Evolutionary conservation across 495 filamentous ascomycete genomes (phyloP).

Genomic region (Apiosordaria backusii): DNA sequence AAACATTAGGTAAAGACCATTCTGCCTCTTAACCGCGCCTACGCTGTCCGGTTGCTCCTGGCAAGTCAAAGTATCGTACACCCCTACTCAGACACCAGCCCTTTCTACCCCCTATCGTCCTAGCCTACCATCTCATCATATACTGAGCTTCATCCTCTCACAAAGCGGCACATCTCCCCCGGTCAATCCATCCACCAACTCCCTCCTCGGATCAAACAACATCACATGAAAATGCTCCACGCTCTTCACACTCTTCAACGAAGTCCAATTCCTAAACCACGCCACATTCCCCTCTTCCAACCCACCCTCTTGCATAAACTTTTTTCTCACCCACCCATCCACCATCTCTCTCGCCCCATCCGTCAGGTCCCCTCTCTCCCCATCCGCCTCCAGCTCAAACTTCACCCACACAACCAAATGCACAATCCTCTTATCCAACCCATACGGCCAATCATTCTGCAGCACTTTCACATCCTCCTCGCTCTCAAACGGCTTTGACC

Average conservation of each 20-base stretch:
- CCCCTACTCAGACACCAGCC: neutral
- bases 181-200: conserved; percentile 68
- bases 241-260: conserved; percentile 74
- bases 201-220: conserved; percentile 68
- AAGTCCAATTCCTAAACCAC: conserved; percentile 90
- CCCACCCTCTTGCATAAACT: conserved; percentile 47
- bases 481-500: conserved; percentile 39
- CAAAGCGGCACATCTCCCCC: conserved; percentile 65
- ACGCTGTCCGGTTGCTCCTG: neutral
- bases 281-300: conserved; percentile 58
- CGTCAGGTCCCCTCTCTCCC: conserved; percentile 64
- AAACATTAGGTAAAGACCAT: neutral
- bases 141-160: conserved; percentile 11
- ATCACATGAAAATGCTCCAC: conserved; percentile 96
- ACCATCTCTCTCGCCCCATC: conserved; percentile 58
- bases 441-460: conserved; percentile 91
- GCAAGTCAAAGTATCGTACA: neutral
- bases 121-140: no score
- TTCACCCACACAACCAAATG: conserved; percentile 93
- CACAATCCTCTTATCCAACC: conserved; percentile 67
- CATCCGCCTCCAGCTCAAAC: conserved; percentile 62
- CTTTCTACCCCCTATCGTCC: neutral
- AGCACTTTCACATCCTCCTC: conserved; percentile 66
- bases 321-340: conserved; percentile 61
- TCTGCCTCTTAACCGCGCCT: neutral